Evolutionary conservation across 2,329 filamentous ascomycete genomes (phyloP).

Genomic region (Colletotrichum viniferum): DNA sequence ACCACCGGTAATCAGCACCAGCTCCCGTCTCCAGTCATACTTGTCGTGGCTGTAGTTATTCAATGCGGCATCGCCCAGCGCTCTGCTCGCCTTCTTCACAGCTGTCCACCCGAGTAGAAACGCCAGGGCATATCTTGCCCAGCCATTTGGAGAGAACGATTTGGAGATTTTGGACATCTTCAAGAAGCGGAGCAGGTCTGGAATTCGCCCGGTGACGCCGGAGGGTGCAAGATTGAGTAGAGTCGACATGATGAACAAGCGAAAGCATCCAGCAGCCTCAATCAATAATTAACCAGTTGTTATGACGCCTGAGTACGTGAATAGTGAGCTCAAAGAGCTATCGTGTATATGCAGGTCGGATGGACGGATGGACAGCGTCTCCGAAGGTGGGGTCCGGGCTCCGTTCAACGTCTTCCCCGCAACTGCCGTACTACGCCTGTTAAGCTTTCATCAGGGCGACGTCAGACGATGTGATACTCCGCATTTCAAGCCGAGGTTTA

Average conservation of each 20-base stretch:
- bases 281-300: background rate
- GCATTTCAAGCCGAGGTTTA: background rate
- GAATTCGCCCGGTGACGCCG: background rate
- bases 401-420: conserved; percentile 5
- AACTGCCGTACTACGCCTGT: background rate
- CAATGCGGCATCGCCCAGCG: background rate
- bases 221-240: background rate
- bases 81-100: background rate
- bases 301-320: background rate
- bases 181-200: background rate
- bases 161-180: background rate
- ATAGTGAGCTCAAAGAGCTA: background rate
- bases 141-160: background rate
- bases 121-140: background rate
- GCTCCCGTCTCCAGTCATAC: conserved; percentile 18
- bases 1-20: conserved; percentile 35
- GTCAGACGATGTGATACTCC: background rate
- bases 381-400: background rate
- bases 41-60: conserved; percentile 10
- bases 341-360: background rate
- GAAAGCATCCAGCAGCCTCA: background rate
- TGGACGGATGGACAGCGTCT: background rate
- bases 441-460: background rate
- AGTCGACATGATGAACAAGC: background rate
- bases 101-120: background rate